Evolutionary conservation across 768 basidiomycete species (phyloP).

Genomic region (Tulasnella sp.): DNA sequence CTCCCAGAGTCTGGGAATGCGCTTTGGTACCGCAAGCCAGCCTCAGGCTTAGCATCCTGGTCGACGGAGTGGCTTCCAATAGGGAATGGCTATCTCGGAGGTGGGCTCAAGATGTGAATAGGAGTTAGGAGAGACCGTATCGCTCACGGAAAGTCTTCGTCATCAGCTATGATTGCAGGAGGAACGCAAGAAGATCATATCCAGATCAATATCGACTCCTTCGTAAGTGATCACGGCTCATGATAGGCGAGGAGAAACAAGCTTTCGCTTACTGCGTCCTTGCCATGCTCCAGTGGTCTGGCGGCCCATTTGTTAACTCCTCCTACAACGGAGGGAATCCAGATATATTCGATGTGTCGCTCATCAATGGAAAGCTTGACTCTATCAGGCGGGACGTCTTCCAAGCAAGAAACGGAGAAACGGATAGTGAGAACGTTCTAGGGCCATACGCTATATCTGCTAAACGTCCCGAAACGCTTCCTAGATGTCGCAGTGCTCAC

Average conservation of each 20-base stretch:
- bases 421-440: background rate
- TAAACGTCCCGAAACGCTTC: background rate
- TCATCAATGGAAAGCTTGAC: background rate
- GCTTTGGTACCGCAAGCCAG: slow-evolving; percentile 44
- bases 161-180: slow-evolving; percentile 52
- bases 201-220: slow-evolving; percentile 62
- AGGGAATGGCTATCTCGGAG: slow-evolving; percentile 54
- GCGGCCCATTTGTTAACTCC: slow-evolving; percentile 2
- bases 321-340: slow-evolving; percentile 65
- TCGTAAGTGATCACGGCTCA: slow-evolving; percentile 58
- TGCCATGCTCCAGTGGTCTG: background rate
- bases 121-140: background rate
- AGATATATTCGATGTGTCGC: slow-evolving; percentile 31
- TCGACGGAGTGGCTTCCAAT: slow-evolving; percentile 51
- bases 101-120: slow-evolving; percentile 6
- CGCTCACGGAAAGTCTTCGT: background rate
- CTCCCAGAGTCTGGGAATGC: slow-evolving; percentile 63
- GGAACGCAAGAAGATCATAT: slow-evolving; percentile 47
- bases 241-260: slow-evolving; percentile 13
- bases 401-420: background rate
- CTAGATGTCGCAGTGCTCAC: slow-evolving; percentile 5
- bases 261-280: background rate
- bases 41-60: slow-evolving; percentile 43
- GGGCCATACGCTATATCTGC: background rate
- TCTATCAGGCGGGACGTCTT: background rate